Base-by-base conservation (phyloP, 176 grass and related monocot genomes). In the Chrysopogon serrulatus region DNA sequence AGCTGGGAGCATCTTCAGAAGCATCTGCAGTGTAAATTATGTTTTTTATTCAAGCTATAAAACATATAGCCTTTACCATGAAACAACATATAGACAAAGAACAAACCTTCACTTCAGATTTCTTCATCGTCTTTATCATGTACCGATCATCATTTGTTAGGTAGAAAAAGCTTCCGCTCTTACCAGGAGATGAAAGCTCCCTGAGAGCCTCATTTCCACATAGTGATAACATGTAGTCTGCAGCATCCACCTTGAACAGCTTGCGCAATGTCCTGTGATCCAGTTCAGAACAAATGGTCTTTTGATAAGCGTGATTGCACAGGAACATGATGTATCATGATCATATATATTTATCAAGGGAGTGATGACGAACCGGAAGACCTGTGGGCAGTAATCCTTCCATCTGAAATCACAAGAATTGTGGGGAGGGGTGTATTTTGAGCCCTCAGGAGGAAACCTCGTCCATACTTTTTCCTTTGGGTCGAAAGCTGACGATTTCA, bases 121-220 rank as follows among this genome's bases (percentile, higher is more conserved):
- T 98, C 88, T 95, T 98, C 92, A 98, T 89, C 21, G 95, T 98
- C 80, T 98, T 95, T 53, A 98, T 95, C 95, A 98, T 95, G 78
- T 98, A 98, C 60, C 80, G 87, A 69, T 95, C 92, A 54, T 98
- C 95, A 3, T 90, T 89, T 39, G 95, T 98, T 10, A 97, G 74
- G 84, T 97, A 97, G 66, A 97, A 97, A 86, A 87, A 97, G 79
- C 95, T 97, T 85, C 95, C 95, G 65, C 95, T 98, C 89, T 98
- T 98, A 67, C 95, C 95, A 42, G 95, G 95, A 36, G 95, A 98
- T 8, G 90, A 98, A 28, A 98, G 90, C 71, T 98, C 95, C 51
- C 92, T 81, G 18, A 98, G 92, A 26, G 95, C 92, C 61, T 98
- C 92, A 56, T 71, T 92, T 54, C 95, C 90, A 88, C 95, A 98